Conservation (phyloP, 2,329 filamentous ascomycete species). For the Colletotrichum plurivorum region DNA sequence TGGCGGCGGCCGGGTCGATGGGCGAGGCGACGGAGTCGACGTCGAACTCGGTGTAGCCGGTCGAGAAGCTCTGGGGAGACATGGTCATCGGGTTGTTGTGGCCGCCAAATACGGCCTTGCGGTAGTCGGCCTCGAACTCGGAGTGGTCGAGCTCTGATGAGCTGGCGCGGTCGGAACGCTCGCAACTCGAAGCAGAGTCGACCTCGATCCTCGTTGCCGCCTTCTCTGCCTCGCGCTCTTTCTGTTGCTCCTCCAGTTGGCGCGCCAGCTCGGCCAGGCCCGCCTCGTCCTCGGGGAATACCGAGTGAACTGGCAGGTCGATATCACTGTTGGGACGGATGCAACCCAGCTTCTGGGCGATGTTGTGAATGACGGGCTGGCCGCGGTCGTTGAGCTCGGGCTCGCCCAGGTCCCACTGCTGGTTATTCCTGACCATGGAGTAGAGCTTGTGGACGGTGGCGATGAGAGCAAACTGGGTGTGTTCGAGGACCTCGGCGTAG, state of each 20-base stretch:
- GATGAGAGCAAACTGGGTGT: slow-evolving; percentile 75
- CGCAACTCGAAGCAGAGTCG: slow-evolving; percentile 51
- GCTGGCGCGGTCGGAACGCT: slow-evolving; percentile 63
- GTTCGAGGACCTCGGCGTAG: slow-evolving; percentile 76
- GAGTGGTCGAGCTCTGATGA: slow-evolving; percentile 70
- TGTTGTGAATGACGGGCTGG: slow-evolving; percentile 75
- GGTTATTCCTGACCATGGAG: slow-evolving; percentile 71
- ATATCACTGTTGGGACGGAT: slow-evolving; percentile 74
- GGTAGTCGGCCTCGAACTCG: slow-evolving; percentile 69
- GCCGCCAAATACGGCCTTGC: slow-evolving; percentile 60
- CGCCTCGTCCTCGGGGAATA: slow-evolving; percentile 74
- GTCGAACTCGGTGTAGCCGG: slow-evolving; percentile 59
- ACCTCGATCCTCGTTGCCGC: slow-evolving; percentile 48
- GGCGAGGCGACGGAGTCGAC: slow-evolving; percentile 53
- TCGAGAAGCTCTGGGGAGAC: slow-evolving; percentile 67
- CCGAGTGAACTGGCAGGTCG: slow-evolving; percentile 69
- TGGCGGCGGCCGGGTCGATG: slow-evolving; percentile 50
- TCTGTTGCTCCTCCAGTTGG: slow-evolving; percentile 65
- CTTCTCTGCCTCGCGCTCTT: slow-evolving; percentile 53
- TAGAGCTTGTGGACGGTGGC: slow-evolving; percentile 77
- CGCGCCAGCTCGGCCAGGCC: slow-evolving; percentile 70
- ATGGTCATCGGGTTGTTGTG: slow-evolving; percentile 58
- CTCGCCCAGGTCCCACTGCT: slow-evolving; percentile 74
- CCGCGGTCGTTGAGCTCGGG: slow-evolving; percentile 75
- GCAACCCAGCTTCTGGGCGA: slow-evolving; percentile 74